Evolutionary conservation across 768 basidiomycete species (phyloP).

Genomic region (Agrocybe chaxingu): DNA sequence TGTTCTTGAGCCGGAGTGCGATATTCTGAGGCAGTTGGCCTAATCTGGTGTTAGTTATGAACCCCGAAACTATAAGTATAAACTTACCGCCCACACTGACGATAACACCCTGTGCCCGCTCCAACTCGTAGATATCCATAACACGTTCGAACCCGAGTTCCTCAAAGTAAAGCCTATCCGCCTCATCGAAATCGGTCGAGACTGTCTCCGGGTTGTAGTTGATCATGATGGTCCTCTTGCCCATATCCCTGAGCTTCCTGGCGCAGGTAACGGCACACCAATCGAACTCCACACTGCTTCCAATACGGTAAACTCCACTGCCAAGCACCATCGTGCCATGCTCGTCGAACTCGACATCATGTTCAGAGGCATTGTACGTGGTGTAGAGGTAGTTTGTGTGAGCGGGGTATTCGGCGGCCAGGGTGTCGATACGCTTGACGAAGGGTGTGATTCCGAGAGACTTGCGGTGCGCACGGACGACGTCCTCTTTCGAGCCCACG

Average conservation of each 20-base stretch:
- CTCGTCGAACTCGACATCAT: conserved; percentile 94
- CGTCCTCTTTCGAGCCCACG: conserved; percentile 66
- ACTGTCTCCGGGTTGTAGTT: conserved; percentile 99
- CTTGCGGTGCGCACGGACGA: conserved; percentile 84
- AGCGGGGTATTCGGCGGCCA: conserved; percentile 98
- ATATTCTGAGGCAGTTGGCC: conserved; percentile 99
- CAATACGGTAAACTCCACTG: conserved; percentile 97
- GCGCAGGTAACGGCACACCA: conserved; percentile 99
- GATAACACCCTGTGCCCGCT: conserved; percentile 88
- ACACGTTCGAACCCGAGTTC: conserved; percentile 97
- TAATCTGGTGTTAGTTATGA: conserved; percentile 21
- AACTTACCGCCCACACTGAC: conserved; percentile 92
- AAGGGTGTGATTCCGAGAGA: conserved; percentile 87
- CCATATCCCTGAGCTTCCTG: conserved; percentile 86
- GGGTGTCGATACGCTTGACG: conserved; percentile 98
- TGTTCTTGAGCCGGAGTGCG: conserved; percentile 89
- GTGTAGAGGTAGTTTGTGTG: conserved; percentile 99
- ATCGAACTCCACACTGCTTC: conserved; percentile 98
- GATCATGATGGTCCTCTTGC: conserved; percentile 96
- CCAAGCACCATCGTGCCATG: conserved; percentile 99
- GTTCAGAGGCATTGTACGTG: conserved; percentile 95
- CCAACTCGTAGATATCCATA: conserved; percentile 99
- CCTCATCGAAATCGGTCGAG: conserved; percentile 98
- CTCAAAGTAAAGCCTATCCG: conserved; percentile 98
- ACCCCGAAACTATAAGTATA: not conserved